These are phyloP conservation scores for Penicillium parvum DNA, from an alignment of 495 filamentous ascomycete species.

Conservation along the genomic window DNA sequence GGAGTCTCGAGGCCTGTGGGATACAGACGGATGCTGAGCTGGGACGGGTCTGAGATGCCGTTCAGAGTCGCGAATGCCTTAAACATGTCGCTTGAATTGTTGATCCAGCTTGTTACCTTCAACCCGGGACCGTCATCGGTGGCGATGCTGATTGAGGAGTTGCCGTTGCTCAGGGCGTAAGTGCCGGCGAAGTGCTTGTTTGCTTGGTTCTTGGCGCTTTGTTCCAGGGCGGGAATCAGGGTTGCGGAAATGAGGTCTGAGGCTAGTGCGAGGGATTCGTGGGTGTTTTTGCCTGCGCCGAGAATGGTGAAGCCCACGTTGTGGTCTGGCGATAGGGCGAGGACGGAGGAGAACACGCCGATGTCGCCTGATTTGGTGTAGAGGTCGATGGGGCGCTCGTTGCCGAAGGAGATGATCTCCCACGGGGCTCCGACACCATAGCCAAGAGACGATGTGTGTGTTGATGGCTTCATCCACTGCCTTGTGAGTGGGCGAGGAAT, in stretches of 20 bases:
- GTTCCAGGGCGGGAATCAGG: slow-evolving; percentile 43
- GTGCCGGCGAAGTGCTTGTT: slow-evolving; percentile 31
- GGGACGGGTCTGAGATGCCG: neutral
- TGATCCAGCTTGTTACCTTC: slow-evolving; percentile 33
- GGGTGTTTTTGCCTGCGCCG: slow-evolving; percentile 30
- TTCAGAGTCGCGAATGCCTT: slow-evolving; percentile 17
- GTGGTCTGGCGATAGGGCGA: slow-evolving; percentile 50
- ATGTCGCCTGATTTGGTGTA: slow-evolving; percentile 54
- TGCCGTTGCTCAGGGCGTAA: slow-evolving; percentile 23
- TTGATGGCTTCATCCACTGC: slow-evolving; percentile 54
- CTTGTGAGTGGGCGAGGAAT: slow-evolving; percentile 42
- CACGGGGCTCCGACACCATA: slow-evolving; percentile 52
- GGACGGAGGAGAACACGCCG: slow-evolving; percentile 38
- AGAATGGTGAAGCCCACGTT: slow-evolving; percentile 50
- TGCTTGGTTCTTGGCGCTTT: slow-evolving; percentile 41
- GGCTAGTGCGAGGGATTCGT: slow-evolving; percentile 8
- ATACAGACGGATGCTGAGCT: slow-evolving; percentile 41
- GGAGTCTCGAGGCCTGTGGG: slow-evolving; percentile 34
- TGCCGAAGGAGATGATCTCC: slow-evolving; percentile 41
- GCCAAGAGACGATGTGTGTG: slow-evolving; percentile 43
- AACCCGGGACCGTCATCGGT: slow-evolving; percentile 43
- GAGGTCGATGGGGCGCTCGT: slow-evolving; percentile 38
- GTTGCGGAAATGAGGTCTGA: slow-evolving; percentile 31
- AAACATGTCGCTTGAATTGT: slow-evolving; percentile 38
- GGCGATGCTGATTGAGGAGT: slow-evolving; percentile 40